Percentiles rank a stretch among this genome's conserved stretches.
Conservation (phyloP, 345 rosid species). For the Reutealis trisperma region DNA sequence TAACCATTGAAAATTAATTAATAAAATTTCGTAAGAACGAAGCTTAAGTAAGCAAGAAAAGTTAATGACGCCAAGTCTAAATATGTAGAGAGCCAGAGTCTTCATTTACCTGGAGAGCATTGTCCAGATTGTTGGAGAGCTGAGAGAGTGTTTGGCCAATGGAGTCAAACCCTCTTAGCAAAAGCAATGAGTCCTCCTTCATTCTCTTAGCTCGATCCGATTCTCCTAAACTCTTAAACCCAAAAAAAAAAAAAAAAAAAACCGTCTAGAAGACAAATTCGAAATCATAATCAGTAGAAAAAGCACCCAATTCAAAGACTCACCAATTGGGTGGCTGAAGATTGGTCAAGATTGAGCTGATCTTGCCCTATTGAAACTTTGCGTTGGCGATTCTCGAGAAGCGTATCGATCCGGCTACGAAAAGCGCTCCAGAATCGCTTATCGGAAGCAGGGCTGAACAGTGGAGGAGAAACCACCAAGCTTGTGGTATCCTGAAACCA, state of each 20-base stretch:
- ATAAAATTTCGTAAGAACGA: neutral
- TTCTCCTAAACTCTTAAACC: constrained; percentile 20
- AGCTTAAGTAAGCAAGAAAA: neutral
- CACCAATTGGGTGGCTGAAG: constrained; percentile 21
- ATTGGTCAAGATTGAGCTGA: constrained; percentile 20
- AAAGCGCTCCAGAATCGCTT: constrained; percentile 58
- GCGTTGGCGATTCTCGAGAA: constrained; percentile 38
- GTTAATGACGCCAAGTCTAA: neutral
- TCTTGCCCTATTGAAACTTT: constrained; percentile 8
- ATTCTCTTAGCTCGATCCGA: constrained; percentile 49
- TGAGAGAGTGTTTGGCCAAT: constrained; percentile 67
- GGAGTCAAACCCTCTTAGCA: constrained; percentile 90
- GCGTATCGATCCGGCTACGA: constrained; percentile 38
- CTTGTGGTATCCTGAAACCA: constrained; percentile 11
- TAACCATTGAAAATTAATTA: no score
- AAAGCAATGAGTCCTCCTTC: constrained; percentile 80
- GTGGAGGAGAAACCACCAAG: constrained; percentile 31
- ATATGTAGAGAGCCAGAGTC: neutral
- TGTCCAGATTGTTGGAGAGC: constrained; percentile 73
- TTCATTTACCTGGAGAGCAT: constrained; percentile 74
- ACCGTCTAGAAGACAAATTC: neutral
- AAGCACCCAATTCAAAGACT: constrained; percentile 4
- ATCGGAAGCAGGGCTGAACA: constrained; percentile 47
- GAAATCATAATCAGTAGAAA: neutral
- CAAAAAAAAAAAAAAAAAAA: neutral